Base-by-base conservation (phyloP, 176 grass and related monocot species). In the Bonia amplexicaulis region DNA sequence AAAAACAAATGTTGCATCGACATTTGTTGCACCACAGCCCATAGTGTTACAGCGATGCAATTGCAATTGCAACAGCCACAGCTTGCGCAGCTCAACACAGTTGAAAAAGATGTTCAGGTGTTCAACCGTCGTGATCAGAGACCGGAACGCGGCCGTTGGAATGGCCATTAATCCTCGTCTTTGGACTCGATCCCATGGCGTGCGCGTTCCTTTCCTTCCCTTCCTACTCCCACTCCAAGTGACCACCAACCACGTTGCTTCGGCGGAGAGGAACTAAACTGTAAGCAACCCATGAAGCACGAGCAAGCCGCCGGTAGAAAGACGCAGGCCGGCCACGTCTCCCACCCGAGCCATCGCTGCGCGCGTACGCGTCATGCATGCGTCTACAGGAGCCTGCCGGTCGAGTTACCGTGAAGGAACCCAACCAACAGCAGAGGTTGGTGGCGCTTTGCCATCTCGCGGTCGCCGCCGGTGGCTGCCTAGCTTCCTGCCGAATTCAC, bases 191-290 rank as follows among this genome's bases (percentile, higher is more conserved):
- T 63, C 74, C 69, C 41, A 17, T 40, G 19, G 31, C 12, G 5
- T 15, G 26, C 27, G 48, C 84, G 87, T 76, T 67, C 6, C 70
- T 74, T 88, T 88, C 87, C 58, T 71, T 3, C 37, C 14, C 39
- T 41, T 29, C 65, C 87, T 51, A 77, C 89, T 86, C 88, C 88
- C 84, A 90, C 84, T 86, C 45, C 79, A 5, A n/a, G 73, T 25
- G 74, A 90, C 86, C 90, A 93, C 93, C 96, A 87, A 95, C 92
- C 91, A 64, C 73, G 65, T 98, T 95, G 96, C 96, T 98, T 98
- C 69, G 66, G 46, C 87, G 66, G 49, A 0, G 85, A 95, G 80
- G 39, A 92, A 98, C 79, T 74, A 20, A 11, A 3, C 44, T 17
- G 70, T 64, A 91, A 84, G 85, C 89, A 87, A 87, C n/a, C 55